Evolutionary conservation across 1,284 basidiomycete genomes (phyloP).

Genomic region (Microbotryum lychnidis-dioicae): DNA sequence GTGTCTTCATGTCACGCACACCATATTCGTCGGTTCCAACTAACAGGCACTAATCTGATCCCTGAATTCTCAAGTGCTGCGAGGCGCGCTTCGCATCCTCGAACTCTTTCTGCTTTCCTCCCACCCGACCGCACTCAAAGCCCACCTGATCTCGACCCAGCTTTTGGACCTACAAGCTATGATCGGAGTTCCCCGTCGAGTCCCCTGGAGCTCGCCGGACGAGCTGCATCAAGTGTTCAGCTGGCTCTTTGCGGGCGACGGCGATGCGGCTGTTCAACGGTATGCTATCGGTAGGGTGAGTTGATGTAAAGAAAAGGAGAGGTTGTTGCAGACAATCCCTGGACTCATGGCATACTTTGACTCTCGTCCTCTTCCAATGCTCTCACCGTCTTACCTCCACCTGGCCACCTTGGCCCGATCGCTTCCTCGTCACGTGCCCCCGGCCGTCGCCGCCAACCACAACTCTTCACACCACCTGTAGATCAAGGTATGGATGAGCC

Average conservation of each 20-base stretch:
- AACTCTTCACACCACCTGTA: background rate
- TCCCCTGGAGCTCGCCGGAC: constrained; percentile 65
- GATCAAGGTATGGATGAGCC: constrained; percentile 33
- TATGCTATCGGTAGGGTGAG: constrained; percentile 55
- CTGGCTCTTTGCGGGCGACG: constrained; percentile 65
- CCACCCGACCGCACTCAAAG: no score
- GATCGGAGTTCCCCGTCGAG: constrained; percentile 53
- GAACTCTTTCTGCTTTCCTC: no score
- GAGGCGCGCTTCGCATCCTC: no score
- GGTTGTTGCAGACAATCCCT: no score
- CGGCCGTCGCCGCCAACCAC: background rate
- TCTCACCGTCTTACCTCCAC: background rate
- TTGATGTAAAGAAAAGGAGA: background rate
- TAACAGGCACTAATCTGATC: no score
- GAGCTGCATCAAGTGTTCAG: constrained; percentile 75
- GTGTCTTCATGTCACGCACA: no score
- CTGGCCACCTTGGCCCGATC: background rate
- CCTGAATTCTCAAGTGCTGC: no score
- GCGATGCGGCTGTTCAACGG: constrained; percentile 51
- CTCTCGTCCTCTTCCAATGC: background rate
- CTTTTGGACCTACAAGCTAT: no score
- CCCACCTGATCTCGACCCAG: no score
- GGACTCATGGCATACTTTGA: no score
- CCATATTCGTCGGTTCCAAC: no score
- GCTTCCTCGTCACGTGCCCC: background rate